These are phyloP conservation scores for Auriscalpium orientale DNA, from an alignment of 768 basidiomycete genomes.

Conservation along the genomic window DNA sequence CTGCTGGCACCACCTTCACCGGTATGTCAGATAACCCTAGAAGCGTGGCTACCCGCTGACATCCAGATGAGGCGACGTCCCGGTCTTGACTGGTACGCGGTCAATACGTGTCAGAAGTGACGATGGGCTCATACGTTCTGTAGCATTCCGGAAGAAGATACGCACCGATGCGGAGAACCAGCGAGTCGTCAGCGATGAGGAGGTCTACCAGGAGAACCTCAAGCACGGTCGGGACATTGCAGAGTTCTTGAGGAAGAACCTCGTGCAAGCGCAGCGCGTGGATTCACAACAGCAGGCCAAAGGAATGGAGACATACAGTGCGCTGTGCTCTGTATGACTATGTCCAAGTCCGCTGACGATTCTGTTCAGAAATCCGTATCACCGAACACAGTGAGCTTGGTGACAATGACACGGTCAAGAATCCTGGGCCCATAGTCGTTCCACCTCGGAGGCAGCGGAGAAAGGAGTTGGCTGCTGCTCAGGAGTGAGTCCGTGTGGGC, in stretches of 20 bases:
- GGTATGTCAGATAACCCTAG: constrained; percentile 25
- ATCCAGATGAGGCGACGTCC: constrained; percentile 42
- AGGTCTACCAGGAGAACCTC: constrained; percentile 44
- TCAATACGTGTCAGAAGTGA: constrained; percentile 5
- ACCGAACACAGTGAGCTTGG: constrained; percentile 83
- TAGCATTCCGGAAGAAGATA: constrained; percentile 72
- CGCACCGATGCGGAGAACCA: constrained; percentile 46
- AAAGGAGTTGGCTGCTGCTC: constrained; percentile 2
- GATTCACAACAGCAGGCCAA: constrained; percentile 23
- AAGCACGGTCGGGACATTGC: constrained; percentile 67
- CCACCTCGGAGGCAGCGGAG: constrained; percentile 33
- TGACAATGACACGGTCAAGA: constrained; percentile 73
- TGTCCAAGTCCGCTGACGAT: neutral
- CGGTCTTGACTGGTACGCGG: constrained; percentile 43
- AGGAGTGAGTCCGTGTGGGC: constrained; percentile 6
- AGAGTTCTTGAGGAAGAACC: constrained; percentile 64
- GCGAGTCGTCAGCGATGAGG: constrained; percentile 35
- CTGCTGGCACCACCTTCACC: constrained; percentile 57
- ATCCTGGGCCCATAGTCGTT: constrained; percentile 38
- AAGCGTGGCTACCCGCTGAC: neutral
- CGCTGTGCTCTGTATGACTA: constrained; percentile 15
- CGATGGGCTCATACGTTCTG: neutral
- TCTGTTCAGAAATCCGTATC: constrained; percentile 53
- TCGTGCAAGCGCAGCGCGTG: constrained; percentile 71
- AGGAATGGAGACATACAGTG: constrained; percentile 52